These are phyloP conservation scores for Candida odintsovae DNA, from an alignment of 805 yeast genomes.

Conservation along the genomic window DNA sequence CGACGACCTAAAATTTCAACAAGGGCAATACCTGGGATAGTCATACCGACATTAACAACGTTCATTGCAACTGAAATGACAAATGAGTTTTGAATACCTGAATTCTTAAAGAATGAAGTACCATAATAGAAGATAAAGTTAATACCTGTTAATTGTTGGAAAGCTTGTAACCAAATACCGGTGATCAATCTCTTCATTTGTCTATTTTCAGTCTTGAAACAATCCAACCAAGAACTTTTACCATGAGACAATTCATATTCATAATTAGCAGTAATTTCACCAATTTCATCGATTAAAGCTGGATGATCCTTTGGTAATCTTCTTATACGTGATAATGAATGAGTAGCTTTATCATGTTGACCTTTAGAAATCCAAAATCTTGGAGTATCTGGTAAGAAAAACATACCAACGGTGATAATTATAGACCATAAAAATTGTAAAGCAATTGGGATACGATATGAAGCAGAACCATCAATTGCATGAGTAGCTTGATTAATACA, in stretches of 20 bases:
- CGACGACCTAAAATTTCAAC: conserved; percentile 66
- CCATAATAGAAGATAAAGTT: conserved; percentile 70
- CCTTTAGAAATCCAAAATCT: conserved; percentile 59
- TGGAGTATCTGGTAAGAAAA: conserved; percentile 72
- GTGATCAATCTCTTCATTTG: conserved; percentile 39
- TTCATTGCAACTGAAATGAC: conserved; percentile 36
- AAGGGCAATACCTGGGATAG: conserved; percentile 48
- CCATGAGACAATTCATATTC: conserved; percentile 36
- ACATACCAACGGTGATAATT: conserved; percentile 53
- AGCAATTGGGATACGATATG: conserved; percentile 72
- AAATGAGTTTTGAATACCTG: conserved; percentile 44
- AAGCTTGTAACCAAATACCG: conserved; percentile 38
- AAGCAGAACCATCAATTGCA: conserved; percentile 42
- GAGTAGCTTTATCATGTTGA: conserved; percentile 49
- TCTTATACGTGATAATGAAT: conserved; percentile 49
- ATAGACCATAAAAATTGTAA: conserved; percentile 68
- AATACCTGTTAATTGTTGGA: conserved; percentile 70
- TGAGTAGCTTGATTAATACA: conserved; percentile 67
- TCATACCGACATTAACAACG: conserved; percentile 42
- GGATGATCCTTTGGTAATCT: conserved; percentile 41
- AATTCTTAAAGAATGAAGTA: conserved; percentile 51
- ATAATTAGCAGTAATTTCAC: conserved; percentile 42
- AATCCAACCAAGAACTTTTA: conserved; percentile 27
- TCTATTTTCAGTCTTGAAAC: conserved; percentile 29
- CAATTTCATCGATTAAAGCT: conserved; percentile 38